These are phyloP conservation scores for Aureobasidium musti DNA, from an alignment of 2,329 filamentous ascomycete genomes.

Conservation along the genomic window DNA sequence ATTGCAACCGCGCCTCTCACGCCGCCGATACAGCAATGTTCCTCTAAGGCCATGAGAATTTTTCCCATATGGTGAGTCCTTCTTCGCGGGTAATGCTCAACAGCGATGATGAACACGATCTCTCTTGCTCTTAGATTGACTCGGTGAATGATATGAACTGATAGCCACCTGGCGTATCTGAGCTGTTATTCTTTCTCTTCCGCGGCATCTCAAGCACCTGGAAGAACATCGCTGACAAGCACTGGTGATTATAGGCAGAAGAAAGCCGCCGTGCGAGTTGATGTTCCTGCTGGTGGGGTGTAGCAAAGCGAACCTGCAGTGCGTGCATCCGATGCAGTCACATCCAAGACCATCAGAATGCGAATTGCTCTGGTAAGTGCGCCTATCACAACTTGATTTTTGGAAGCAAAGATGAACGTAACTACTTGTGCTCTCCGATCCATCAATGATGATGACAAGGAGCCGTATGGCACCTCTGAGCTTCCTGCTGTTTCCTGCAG, in stretches of 20 bases:
- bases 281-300: neutral
- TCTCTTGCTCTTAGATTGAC: slow-evolving; percentile 12
- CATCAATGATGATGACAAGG: neutral
- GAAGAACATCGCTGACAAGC: neutral
- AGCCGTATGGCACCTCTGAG: neutral
- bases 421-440: neutral
- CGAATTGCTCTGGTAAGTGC: neutral
- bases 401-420: neutral
- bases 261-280: neutral
- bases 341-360: neutral
- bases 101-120: slow-evolving; percentile 1
- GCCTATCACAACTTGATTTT: too few relatives aligned
- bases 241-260: neutral
- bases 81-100: neutral
- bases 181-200: neutral
- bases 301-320: neutral
- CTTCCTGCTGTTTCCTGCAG: too few relatives aligned
- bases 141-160: neutral
- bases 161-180: neutral
- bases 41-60: neutral
- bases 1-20: neutral
- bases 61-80: neutral
- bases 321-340: neutral
- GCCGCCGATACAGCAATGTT: neutral
- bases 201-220: neutral